Base-by-base conservation (phyloP, 83 land plant species). In the Picea abies region DNA sequence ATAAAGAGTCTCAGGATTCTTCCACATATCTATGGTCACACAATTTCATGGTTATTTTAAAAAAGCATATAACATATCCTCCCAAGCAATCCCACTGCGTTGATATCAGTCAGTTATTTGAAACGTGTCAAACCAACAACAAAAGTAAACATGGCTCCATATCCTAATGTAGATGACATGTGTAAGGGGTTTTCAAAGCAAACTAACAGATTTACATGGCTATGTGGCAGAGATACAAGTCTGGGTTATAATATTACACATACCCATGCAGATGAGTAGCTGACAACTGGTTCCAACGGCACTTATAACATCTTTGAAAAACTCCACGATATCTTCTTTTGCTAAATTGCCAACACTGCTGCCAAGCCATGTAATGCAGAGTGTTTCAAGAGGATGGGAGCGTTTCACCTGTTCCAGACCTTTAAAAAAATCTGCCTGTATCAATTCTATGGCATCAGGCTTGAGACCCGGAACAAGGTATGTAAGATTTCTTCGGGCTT, bases 331-430 rank as follows among this genome's bases (percentile, higher is more conserved):
- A 19, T 82, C 84, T 39, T 58, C 78, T 37, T 66, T 63, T 16
- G 79, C 35, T 60, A 89, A 78, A 32, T 86, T 86, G 4, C 90
- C 90, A 14, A 89, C 82, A 44, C 88, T 83, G 86, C 89, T 89
- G 22, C 90, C 90, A 32, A 89, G 89, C 90, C 90, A 89, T 52
- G 84, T 15, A 78, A 89, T 79, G 72, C 90, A 89, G 29, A 88
- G 70, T 12, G 61, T 19, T 1, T 84, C 76, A 11, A 84, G 60
- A 20, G 90, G 90, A 82, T 83, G 82, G n/a, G 16, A 5, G 8
- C 39, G 63, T 37, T 83, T 76, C 32, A 86, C 90, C 63, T 80
- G 63, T 68, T 58, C 49, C 71, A 86, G 73, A 29, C 89, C 90
- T 78, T 86, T 64, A 63, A 89, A 60, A 70, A 86, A 89, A 39